These are phyloP conservation scores for Pichia sporocuriosa DNA, from an alignment of 805 yeast species.

Conservation along the genomic window DNA sequence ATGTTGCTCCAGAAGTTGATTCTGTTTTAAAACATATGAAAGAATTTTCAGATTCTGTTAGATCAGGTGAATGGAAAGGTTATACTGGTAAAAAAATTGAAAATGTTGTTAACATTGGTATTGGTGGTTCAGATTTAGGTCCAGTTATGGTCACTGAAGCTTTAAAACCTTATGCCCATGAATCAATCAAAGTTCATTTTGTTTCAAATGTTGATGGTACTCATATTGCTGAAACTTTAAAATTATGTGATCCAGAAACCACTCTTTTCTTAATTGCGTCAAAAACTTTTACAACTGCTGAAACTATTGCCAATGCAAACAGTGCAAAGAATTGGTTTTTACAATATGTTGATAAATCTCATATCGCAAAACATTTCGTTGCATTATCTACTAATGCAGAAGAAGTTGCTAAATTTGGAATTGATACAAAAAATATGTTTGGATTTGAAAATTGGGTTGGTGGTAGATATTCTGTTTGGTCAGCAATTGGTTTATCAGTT, in stretches of 20 bases:
- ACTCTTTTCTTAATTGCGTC: conserved; percentile 90
- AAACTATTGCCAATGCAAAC: conserved; percentile 93
- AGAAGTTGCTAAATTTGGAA: conserved; percentile 93
- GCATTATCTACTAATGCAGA: conserved; percentile 90
- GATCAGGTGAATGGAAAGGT: conserved; percentile 95
- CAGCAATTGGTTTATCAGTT: conserved; percentile 94
- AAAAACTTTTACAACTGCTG: conserved; percentile 98
- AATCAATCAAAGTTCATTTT: conserved; percentile 74
- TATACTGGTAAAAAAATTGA: conserved; percentile 92
- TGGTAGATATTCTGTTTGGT: conserved; percentile 99
- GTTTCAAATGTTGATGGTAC: conserved; percentile 99
- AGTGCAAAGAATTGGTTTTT: conserved; percentile 95
- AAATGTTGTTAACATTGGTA: conserved; percentile 95
- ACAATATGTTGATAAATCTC: conserved; percentile 44
- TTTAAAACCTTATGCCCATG: conserved; percentile 77
- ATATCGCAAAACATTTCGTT: conserved; percentile 95
- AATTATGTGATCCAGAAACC: conserved; percentile 75
- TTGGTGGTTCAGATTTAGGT: conserved; percentile 98
- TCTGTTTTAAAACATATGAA: conserved; percentile 91
- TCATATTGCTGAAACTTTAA: conserved; percentile 86
- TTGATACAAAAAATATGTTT: conserved; percentile 96
- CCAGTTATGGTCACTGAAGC: conserved; percentile 99
- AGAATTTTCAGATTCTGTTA: conserved; percentile 82
- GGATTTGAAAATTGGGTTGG: conserved; percentile 99
- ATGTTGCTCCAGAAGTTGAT: conserved; percentile 89